Evolutionary conservation across 805 yeast genomes (phyloP), one percentile per base, ranked within the genome.

Genomic region (Debaryomyces tyrocola): DNA sequence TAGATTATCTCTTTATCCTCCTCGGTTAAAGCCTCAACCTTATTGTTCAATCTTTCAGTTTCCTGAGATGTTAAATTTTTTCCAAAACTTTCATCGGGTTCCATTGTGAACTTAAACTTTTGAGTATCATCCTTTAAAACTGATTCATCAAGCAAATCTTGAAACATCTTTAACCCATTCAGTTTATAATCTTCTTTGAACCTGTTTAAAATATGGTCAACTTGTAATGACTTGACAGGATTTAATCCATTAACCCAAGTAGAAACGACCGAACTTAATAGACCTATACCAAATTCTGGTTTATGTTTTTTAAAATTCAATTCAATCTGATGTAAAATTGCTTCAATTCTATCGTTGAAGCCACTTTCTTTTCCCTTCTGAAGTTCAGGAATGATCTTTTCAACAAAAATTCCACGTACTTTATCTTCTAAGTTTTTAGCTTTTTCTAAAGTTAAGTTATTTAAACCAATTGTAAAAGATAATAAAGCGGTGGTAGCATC

Each of bases 291-390:
- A 70, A 90, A 94, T 49, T 88, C 87, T 0, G 98, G 84, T 55
- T 85, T 90, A 52, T 90, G 95, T 54, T 90, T 91, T 56, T 89
- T 89, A 62, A 89, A 84, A 31, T 82, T 67, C 27, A 94, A 68
- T 63, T 94, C 99, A 31, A 90, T 67, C 62, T 91, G 98, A 64
- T 90, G 95, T 33, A 94, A 74, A 41, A 92, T 80, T 0, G 96
- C 98, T 45, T 87, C 84, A n/a, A 94, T 78, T 56, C 89, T 56
- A 20, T 63, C 66, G 34, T 62, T 56, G 52, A 57, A 70, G 9
- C 53, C 46, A 33, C 60, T 49, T 17, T 58, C 47, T 4, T 54
- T 52, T n/a, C 59, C 49, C 14, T 46, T 45, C 8, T 51, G 47
- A 28, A 71, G 57, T 34, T 68, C 70, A 1, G 69, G 70, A 5